Conservation (phyloP, 495 filamentous ascomycete species). For the Talaromyces liani region DNA sequence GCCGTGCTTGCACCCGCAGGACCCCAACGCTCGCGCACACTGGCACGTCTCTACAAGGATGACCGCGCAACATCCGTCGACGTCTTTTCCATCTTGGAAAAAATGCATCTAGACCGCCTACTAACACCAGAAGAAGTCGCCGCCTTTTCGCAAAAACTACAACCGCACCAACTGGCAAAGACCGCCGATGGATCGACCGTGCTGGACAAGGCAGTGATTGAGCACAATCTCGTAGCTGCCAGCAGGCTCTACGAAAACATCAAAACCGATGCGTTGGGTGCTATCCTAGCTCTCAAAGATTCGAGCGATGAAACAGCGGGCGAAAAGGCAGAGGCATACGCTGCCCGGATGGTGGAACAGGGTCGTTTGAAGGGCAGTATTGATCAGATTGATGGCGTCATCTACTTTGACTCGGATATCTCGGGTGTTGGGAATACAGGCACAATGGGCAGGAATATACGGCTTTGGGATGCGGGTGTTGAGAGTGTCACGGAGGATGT, state of each 20-base stretch:
- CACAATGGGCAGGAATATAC: constrained; percentile 48
- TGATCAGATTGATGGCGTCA: constrained; percentile 86
- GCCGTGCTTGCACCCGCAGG: constrained; percentile 93
- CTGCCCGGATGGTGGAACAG: constrained; percentile 93
- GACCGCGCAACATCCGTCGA: constrained; percentile 69
- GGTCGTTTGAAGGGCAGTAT: constrained; percentile 78
- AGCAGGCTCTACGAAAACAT: constrained; percentile 90
- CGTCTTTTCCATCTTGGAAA: constrained; percentile 87
- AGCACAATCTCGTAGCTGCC: constrained; percentile 86
- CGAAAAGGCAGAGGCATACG: constrained; percentile 83
- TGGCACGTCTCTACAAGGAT: constrained; percentile 88
- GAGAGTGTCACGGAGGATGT: constrained; percentile 80
- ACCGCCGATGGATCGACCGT: constrained; percentile 89
- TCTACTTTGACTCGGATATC: constrained; percentile 66
- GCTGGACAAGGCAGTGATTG: constrained; percentile 86
- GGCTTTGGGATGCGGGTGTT: constrained; percentile 84
- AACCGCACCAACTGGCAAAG: constrained; percentile 80
- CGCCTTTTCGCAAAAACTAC: constrained; percentile 72
- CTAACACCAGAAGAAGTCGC: constrained; percentile 72
- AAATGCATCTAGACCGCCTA: constrained; percentile 92
- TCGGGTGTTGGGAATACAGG: constrained; percentile 59
- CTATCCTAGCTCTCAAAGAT: constrained; percentile 58
- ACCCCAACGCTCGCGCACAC: constrained; percentile 67
- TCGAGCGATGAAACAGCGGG: constrained; percentile 44
- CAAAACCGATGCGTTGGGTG: constrained; percentile 65